phyloP scores from a whole-genome alignment of 169 alveolate genomes.

The Amoebophrya sp. region DNA sequence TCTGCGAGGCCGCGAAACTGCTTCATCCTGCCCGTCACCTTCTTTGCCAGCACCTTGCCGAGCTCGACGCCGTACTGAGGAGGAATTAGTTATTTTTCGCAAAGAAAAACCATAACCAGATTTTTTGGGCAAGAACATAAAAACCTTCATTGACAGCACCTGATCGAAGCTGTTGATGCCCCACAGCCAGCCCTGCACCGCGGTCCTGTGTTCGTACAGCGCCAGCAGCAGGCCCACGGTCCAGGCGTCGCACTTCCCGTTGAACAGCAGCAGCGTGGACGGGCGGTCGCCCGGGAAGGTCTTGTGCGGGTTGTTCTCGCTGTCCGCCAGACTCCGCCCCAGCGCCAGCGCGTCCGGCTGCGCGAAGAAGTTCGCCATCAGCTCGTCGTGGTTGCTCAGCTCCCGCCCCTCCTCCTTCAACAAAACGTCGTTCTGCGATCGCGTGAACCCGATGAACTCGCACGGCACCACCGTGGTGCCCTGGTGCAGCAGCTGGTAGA shows the following conservation, averaged over 20 bases:
- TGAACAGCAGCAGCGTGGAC: slow-evolving; percentile 40
- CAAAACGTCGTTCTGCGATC: slow-evolving; percentile 70
- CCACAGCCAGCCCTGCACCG: slow-evolving; percentile 91
- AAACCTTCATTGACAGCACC: slow-evolving; percentile 19
- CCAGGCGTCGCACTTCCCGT: slow-evolving; percentile 10
- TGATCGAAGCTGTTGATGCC: slow-evolving; percentile 93
- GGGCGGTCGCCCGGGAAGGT: slow-evolving; percentile 93
- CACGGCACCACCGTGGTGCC: slow-evolving; percentile 84
- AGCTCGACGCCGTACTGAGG: slow-evolving; percentile 42
- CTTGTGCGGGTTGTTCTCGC: no score
- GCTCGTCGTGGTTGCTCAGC: slow-evolving; percentile 80
- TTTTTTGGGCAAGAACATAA: no score
- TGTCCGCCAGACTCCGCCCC: no score
- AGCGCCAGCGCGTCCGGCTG: slow-evolving; percentile 97
- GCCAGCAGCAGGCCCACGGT: slow-evolving; percentile 85
- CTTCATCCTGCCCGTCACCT: no score
- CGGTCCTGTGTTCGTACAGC: slow-evolving; percentile 94
- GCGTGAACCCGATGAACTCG: slow-evolving; percentile 91
- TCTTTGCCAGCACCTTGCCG: slow-evolving; percentile 42
- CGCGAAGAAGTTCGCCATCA: slow-evolving; percentile 96
- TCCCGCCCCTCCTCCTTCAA: slow-evolving; percentile 32
- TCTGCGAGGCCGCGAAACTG: no score
- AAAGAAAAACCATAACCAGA: no score
- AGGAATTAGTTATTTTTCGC: no score
- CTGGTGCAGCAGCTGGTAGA: slow-evolving; percentile 93